A percentile compares a stretch with the other conserved stretches of the same genome.
These are phyloP conservation scores for Penicillium sp. DNA, from an alignment of 2,329 filamentous ascomycete genomes.

Conservation along the genomic window DNA sequence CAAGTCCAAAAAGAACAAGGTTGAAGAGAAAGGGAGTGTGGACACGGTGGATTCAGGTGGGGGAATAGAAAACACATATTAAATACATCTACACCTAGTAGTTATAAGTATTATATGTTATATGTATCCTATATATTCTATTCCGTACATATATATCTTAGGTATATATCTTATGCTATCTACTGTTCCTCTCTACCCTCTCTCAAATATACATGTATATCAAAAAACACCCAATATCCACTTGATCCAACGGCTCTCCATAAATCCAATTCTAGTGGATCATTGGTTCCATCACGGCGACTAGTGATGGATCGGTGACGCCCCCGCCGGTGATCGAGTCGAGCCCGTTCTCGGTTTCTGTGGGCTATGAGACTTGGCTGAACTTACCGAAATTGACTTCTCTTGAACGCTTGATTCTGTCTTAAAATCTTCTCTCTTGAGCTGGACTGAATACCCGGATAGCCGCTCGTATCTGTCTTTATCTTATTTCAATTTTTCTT, in stretches of 20 bases:
- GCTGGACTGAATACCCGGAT: neutral
- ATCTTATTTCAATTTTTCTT: neutral
- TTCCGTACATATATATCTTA: neutral
- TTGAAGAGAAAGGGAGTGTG: constrained; percentile 3
- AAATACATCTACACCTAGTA: neutral
- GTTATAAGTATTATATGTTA: neutral
- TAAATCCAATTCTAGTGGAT: constrained; percentile 18
- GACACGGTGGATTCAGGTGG: constrained; percentile 10
- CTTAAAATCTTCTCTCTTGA: neutral
- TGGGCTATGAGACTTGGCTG: constrained; percentile 13
- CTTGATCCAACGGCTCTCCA: constrained; percentile 30
- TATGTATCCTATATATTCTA: neutral
- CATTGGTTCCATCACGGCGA: constrained; percentile 22
- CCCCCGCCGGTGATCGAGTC: constrained; percentile 27
- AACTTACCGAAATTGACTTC: constrained; percentile 6
- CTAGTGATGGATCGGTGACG: constrained; percentile 29
- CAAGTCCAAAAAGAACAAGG: neutral
- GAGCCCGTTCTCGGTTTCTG: constrained; percentile 18
- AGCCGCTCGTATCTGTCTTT: neutral
- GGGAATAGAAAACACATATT: neutral
- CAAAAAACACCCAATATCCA: constrained; percentile 11
- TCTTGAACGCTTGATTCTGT: neutral
- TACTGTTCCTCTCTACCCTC: neutral
- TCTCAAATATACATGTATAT: neutral
- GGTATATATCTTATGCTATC: neutral